Evolutionary conservation across 2,329 filamentous ascomycete genomes (phyloP).

Genomic region (Talaromyces rugulosus): DNA sequence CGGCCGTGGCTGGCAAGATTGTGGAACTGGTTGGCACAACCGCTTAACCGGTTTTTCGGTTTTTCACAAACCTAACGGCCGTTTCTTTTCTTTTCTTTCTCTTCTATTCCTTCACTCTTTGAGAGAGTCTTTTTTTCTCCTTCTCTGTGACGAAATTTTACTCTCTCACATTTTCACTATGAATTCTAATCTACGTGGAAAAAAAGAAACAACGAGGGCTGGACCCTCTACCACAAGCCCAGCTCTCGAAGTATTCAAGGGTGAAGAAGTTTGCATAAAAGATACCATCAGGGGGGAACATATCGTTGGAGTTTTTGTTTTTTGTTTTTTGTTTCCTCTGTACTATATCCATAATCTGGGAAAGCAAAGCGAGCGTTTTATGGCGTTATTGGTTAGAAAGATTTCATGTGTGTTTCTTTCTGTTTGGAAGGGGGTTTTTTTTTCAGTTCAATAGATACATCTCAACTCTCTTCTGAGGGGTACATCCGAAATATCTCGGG

Average conservation of each 20-base stretch:
- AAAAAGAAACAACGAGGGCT: constrained; percentile 7
- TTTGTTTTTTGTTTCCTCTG: not conserved
- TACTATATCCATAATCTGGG: not conserved
- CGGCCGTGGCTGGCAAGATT: constrained; percentile 89
- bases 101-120: constrained; percentile 8
- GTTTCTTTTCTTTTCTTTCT: constrained; percentile 4
- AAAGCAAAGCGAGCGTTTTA: not conserved
- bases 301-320: not conserved
- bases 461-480: constrained; percentile 16
- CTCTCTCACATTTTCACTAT: constrained; percentile 2
- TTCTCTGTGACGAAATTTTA: not conserved
- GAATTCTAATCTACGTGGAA: constrained; percentile 11
- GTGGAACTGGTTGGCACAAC: constrained; percentile 66
- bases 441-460: constrained; percentile 15
- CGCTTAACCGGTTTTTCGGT: constrained; percentile 4
- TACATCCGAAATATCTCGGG: not conserved
- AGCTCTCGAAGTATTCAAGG: constrained; percentile 5
- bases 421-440: not conserved
- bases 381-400: not conserved
- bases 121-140: not conserved
- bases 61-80: not conserved
- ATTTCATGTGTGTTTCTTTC: not conserved
- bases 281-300: not conserved
- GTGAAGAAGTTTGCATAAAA: not conserved
- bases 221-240: constrained; percentile 7